Evolutionary conservation across 2,329 filamentous ascomycete species (phyloP).

Genomic region (Alternaria arbusti): DNA sequence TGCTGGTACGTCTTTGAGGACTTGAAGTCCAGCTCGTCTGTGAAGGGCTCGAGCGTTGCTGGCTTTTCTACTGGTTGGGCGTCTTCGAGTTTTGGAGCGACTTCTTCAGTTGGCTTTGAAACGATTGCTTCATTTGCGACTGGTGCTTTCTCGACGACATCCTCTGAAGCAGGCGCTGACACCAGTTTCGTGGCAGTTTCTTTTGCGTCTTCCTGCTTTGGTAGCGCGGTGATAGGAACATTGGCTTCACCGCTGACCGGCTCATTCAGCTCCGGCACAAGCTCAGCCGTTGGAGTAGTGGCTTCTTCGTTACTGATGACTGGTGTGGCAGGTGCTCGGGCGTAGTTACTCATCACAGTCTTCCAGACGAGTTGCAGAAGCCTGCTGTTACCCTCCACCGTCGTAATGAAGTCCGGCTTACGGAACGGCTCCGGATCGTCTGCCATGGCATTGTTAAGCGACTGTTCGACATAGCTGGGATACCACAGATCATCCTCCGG

Average conservation of each 20-base stretch:
- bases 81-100: background rate
- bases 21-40: conserved; percentile 22
- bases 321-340: background rate
- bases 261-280: background rate
- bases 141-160: background rate
- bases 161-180: background rate
- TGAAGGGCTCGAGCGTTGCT: conserved; percentile 17
- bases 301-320: background rate
- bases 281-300: conserved; percentile 3
- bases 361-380: conserved; percentile 38
- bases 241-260: background rate
- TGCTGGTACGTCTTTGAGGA: conserved; percentile 24
- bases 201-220: background rate
- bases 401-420: conserved; percentile 30
- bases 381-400: conserved; percentile 32
- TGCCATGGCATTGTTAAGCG: conserved; percentile 25
- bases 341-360: conserved; percentile 33
- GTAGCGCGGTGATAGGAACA: background rate
- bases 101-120: background rate
- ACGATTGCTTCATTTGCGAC: background rate
- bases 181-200: background rate
- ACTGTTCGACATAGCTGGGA: conserved; percentile 27
- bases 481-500: conserved; percentile 36
- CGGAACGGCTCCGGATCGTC: conserved; percentile 31
- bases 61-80: conserved; percentile 1